Base-by-base conservation (phyloP, 805 yeast species). In the Zygotorulaspora chibaensis region DNA sequence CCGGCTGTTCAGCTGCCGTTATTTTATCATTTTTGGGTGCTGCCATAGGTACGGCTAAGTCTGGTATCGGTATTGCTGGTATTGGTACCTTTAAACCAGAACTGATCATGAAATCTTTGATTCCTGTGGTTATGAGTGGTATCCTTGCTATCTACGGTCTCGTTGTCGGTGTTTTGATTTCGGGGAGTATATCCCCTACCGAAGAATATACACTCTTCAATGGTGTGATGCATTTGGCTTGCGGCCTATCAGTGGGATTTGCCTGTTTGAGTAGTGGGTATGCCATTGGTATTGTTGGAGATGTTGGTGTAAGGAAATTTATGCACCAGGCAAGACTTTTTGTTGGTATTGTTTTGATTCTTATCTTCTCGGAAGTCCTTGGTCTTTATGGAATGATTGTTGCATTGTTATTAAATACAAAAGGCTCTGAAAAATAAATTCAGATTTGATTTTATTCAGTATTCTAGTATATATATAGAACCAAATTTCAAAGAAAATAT, bases 111-210 rank as follows among this genome's bases (percentile, higher is more conserved):
- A 87, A 84, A 68, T 84, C 93, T 7, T 74, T 93, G 41, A 90
- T 93, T 57, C 99, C 99, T 13, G 99, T 93, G 39, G 96, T 93
- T 54, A 89, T 93, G 96, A 82, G 93, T 53, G 99, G 99, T 80
- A 93, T 93, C 62, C 73, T 93, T 50, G 89, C 98, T 9, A 96
- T 93, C 42, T 93, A 93, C 66, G 99, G 99, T 2, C 76, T 93
- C 42, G 99, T 93, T 17, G 99, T 93, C 39, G 85, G 96, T 13
- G 99, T 93, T 35, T 75, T 93, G 59, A 91, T 93, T 59, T 96
- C 99, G 20, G 95, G 93, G 49, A 89, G 87, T 7, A 72, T 90
- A 56, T 77, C 83, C 20, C 97, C 97, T 30, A 67, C 79, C 33
- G 80, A 81, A 52, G 77, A 81, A 40, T 90, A 93, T 69, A 82